Evolutionary conservation across 1,284 basidiomycete species (phyloP), one percentile per base, ranked within the genome.

Genomic region (Cryptococcus depauperatus): DNA sequence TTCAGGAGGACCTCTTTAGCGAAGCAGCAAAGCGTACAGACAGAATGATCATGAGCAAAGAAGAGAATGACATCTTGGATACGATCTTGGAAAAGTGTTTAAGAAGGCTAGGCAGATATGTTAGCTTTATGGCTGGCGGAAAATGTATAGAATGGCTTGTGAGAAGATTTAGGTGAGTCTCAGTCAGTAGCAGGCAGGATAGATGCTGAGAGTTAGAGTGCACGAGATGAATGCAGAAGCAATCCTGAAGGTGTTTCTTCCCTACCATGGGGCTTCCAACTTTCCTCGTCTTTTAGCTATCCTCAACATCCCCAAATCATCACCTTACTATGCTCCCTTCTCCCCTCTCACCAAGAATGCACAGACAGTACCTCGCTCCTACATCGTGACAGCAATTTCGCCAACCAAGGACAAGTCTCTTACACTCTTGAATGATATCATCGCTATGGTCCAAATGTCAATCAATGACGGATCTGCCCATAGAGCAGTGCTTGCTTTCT

Each of bases 91-190:
- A 45, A 14, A 73, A 74, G 7, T 85, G 89, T 56, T 65, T 97
- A 28, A 70, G 78, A 32, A 68, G 83, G 27, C 73, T 98, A 3
- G 86, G 87, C 1, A 82, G 81, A 14, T 85, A 84, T 73, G 70
- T 98, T 29, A 76, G 90, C 66, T 83, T 91, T 44, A 76, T 81
- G 44, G 84, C 88, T 1, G 79, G 87, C 0, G 83, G 83, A 32
- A 91, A 86, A 68, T 80, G 87, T n/a, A 64, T 99, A 27, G 93
- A 99, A 66, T 99, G 93, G 93, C 79, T 98, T 21, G 87, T 98
- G 3, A 75, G 89, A 54, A 76, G 91, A 46, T 97, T 96, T 71
- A 81, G 89, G 89, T 87, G 56, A 38, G 40, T 44, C 35, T 25
- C 29, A 28, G 23, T 7, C n/a, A n/a, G 18, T 28, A 29, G 22